Evolutionary conservation across 257 asterid genomes (phyloP).

Genomic region (Nicotiana benthamiana): DNA sequence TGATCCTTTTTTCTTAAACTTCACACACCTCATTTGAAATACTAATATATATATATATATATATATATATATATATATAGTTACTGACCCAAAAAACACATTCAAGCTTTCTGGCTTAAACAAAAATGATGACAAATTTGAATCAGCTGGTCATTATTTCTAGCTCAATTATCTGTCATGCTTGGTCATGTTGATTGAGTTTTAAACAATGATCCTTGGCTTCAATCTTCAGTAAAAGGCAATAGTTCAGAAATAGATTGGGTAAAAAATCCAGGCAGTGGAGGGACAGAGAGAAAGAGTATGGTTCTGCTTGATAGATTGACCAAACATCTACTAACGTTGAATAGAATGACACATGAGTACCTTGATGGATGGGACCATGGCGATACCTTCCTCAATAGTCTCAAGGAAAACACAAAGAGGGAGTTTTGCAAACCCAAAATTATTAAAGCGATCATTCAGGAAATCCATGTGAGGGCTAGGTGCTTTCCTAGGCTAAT

Average conservation of each 20-base stretch:
- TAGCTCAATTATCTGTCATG: no score
- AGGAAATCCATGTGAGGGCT: no score
- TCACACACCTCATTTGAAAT: not conserved
- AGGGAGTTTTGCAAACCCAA: no score
- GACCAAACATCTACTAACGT: not conserved
- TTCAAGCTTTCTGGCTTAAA: not conserved
- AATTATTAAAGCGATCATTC: no score
- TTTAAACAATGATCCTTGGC: not conserved
- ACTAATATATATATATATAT: not conserved
- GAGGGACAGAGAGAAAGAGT: not conserved
- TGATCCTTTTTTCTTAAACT: not conserved
- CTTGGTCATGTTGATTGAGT: not conserved
- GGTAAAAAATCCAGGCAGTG: not conserved
- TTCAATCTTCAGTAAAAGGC: no score
- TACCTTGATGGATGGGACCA: constrained; percentile 98
- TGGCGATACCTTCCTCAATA: constrained; percentile 82
- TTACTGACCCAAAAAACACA: not conserved
- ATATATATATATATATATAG: no score
- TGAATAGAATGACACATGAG: not conserved
- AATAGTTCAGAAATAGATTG: not conserved
- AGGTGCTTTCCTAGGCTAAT: no score
- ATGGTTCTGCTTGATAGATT: not conserved
- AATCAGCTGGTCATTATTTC: not conserved
- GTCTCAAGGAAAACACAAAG: constrained; percentile 27
- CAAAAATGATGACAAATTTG: not conserved